These are phyloP conservation scores for Nigrograna mackinnonii DNA, from an alignment of 2,329 filamentous ascomycete species.

Conservation along the genomic window DNA sequence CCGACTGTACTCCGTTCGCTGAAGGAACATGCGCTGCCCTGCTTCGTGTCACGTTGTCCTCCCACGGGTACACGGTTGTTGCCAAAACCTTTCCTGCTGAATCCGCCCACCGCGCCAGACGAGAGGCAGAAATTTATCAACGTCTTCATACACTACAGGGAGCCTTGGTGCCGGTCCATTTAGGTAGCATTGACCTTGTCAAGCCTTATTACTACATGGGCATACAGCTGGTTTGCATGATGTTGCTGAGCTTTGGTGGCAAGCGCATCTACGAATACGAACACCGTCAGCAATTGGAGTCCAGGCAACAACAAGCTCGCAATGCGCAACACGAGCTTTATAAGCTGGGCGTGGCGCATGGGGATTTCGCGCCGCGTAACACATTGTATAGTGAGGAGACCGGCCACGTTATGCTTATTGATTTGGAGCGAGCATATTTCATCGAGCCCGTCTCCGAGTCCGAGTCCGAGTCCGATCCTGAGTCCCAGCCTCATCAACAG, in stretches of 20 bases:
- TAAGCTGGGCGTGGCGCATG: not conserved
- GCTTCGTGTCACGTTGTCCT: too few relatives aligned
- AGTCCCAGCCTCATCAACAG: too few relatives aligned
- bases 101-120: too few relatives aligned
- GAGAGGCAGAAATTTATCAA: too few relatives aligned
- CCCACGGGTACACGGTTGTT: too few relatives aligned
- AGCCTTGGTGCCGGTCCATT: not conserved
- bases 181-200: slow-evolving; percentile 18
- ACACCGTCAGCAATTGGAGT: not conserved
- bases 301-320: not conserved
- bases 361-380: not conserved
- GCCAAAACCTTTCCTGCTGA: too few relatives aligned
- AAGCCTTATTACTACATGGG: slow-evolving; percentile 20
- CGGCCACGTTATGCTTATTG: not conserved
- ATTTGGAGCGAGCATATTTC: not conserved
- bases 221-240: not conserved
- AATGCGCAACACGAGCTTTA: too few relatives aligned
- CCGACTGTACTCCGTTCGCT: too few relatives aligned
- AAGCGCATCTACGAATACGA: not conserved
- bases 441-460: too few relatives aligned
- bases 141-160: too few relatives aligned
- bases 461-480: too few relatives aligned
- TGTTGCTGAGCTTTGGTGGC: not conserved
- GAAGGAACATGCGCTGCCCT: too few relatives aligned
- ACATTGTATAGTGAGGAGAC: not conserved